These are phyloP conservation scores for Thalassiosira sp. DNA, from an alignment of 352 stramenopile species.

Conservation along the genomic window DNA sequence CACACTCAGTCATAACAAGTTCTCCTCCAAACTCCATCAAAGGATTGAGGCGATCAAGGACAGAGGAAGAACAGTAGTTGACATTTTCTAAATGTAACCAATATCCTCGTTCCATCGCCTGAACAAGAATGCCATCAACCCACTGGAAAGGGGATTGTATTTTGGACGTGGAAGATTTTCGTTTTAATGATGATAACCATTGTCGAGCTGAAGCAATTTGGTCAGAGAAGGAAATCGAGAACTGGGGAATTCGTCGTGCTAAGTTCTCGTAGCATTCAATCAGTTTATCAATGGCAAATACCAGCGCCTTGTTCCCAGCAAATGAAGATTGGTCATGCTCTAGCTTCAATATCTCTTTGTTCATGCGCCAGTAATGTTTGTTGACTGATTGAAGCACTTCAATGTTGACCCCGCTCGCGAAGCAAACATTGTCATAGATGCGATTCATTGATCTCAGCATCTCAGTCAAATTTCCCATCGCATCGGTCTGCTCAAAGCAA, in stretches of 20 bases:
- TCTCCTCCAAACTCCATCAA: constrained; percentile 97
- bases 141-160: constrained; percentile 91
- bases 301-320: constrained; percentile 21
- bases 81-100: constrained; percentile 99
- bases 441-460: constrained; percentile 42
- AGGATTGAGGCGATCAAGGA: constrained; percentile 99
- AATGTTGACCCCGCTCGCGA: constrained; percentile 51
- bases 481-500: constrained; percentile 98
- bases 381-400: constrained; percentile 59
- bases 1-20: constrained; percentile 98
- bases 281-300: constrained; percentile 45
- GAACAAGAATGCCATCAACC: constrained; percentile 96
- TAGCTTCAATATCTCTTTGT: constrained; percentile 38
- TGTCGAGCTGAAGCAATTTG: constrained; percentile 35
- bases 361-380: constrained; percentile 40
- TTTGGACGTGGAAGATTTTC: constrained; percentile 20
- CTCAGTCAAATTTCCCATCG: constrained; percentile 65
- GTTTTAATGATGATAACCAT: constrained; percentile 37
- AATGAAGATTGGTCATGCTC: constrained; percentile 30
- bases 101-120: constrained; percentile 97
- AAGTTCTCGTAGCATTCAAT: constrained; percentile 40
- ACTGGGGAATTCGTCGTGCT: constrained; percentile 11
- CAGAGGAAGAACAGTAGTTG: constrained; percentile 98
- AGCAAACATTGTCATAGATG: constrained; percentile 66
- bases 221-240: constrained; percentile 34